A percentile compares a stretch with the other conserved stretches of the same genome.
Evolutionary conservation across 768 basidiomycete species (phyloP).

Genomic region (Leccinum disarticulatum): DNA sequence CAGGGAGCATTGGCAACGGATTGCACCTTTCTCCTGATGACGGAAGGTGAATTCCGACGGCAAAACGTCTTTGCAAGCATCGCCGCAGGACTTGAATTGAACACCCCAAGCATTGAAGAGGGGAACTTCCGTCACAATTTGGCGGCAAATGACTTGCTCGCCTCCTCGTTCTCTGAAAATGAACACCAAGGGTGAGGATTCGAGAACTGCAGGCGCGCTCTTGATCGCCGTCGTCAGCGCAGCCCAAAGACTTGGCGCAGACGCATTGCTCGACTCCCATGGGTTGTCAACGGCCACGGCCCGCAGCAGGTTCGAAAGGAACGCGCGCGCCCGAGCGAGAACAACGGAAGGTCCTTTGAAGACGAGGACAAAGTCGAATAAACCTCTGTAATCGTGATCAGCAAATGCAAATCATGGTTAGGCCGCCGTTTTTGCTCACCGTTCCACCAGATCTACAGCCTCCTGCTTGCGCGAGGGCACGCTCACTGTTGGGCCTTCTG

Average conservation of each 20-base stretch:
- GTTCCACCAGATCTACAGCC: not conserved
- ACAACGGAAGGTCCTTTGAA: no score
- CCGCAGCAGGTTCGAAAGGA: not conserved
- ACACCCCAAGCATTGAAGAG: not conserved
- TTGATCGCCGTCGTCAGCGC: not conserved
- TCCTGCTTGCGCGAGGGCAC: not conserved
- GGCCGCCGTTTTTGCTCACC: not conserved
- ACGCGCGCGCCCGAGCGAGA: no score
- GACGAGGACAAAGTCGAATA: no score
- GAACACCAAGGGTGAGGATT: not conserved
- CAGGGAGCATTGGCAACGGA: not conserved
- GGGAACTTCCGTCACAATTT: no score
- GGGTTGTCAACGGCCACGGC: not conserved
- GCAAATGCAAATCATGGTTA: no score
- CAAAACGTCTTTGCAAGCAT: not conserved
- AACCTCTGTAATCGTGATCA: no score
- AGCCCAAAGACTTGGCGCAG: not conserved
- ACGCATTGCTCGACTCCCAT: not conserved
- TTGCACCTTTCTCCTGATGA: not conserved
- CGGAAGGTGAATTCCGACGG: not conserved
- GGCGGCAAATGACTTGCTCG: no score
- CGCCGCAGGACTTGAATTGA: not conserved
- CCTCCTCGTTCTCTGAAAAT: not conserved
- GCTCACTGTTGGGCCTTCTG: not conserved
- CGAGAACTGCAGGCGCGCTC: not conserved